Evolutionary conservation across 352 stramenopile genomes (phyloP).

Genomic region (Pythium chondricola): DNA sequence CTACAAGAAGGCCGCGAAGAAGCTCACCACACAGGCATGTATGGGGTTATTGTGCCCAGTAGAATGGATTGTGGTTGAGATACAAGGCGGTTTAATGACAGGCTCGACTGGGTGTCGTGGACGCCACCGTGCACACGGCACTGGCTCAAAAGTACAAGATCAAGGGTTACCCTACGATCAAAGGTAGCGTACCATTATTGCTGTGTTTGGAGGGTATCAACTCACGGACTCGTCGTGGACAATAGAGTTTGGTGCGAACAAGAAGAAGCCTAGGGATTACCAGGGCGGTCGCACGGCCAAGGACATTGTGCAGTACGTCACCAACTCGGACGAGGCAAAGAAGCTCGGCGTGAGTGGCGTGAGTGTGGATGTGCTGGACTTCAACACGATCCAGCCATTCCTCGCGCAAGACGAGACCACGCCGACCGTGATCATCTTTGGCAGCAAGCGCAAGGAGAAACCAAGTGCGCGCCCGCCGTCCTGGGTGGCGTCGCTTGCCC

Average conservation of each 20-base stretch:
- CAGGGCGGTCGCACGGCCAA: slow-evolving; percentile 46
- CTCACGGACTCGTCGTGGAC: background rate
- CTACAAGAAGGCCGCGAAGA: slow-evolving; percentile 83
- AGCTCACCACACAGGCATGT: slow-evolving; percentile 80
- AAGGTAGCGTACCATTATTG: slow-evolving; percentile 20
- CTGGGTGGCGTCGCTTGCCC: slow-evolving; percentile 49
- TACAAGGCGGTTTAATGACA: slow-evolving; percentile 15
- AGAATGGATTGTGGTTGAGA: background rate
- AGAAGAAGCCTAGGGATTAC: slow-evolving; percentile 74
- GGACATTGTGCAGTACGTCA: slow-evolving; percentile 72
- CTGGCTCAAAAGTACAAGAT: slow-evolving; percentile 75
- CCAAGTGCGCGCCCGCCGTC: slow-evolving; percentile 37
- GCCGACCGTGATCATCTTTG: slow-evolving; percentile 68
- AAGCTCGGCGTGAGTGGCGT: slow-evolving; percentile 53
- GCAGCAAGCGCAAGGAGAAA: slow-evolving; percentile 33
- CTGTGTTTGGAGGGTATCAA: background rate
- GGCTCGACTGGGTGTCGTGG: slow-evolving; percentile 61
- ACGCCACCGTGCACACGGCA: slow-evolving; percentile 50
- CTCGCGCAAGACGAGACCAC: slow-evolving; percentile 36
- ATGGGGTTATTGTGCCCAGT: slow-evolving; percentile 1
- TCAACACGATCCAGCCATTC: slow-evolving; percentile 47
- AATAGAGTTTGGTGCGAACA: slow-evolving; percentile 73
- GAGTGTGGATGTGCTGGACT: slow-evolving; percentile 41
- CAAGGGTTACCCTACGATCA: slow-evolving; percentile 78
- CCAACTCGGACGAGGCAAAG: slow-evolving; percentile 59